Percentiles rank a stretch among this genome's conserved stretches.
Conservation (phyloP, 495 filamentous ascomycete species). For the Cladorrhinum samala region DNA sequence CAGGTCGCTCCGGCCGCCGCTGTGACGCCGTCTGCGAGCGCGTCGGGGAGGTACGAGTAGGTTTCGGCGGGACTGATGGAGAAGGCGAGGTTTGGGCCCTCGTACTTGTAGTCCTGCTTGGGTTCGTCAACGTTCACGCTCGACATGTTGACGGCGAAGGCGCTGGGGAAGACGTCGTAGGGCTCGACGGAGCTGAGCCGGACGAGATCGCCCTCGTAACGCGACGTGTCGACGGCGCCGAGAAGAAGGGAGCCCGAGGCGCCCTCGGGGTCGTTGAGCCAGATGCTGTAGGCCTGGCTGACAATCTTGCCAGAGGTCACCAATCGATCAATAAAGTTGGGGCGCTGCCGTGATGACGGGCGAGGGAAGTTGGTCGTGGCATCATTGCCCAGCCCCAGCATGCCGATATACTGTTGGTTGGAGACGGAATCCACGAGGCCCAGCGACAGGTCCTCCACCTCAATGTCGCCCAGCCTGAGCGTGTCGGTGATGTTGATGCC, state of each 20-base stretch:
- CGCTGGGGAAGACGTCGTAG: conserved; percentile 34
- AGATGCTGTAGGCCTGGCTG: conserved; percentile 72
- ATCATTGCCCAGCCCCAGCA: conserved; percentile 4
- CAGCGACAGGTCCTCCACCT: background rate
- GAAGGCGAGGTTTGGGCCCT: background rate
- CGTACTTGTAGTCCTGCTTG: background rate
- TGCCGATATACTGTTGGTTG: background rate
- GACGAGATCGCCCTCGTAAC: conserved; percentile 61
- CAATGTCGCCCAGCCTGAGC: background rate
- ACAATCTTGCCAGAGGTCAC: conserved; percentile 59
- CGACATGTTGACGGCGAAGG: conserved; percentile 64
- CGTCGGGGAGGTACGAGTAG: background rate
- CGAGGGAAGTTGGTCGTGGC: conserved; percentile 8
- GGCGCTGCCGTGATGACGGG: conserved; percentile 5
- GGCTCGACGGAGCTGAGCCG: conserved; percentile 45
- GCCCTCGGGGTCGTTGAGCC: conserved; percentile 61
- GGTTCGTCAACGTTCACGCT: conserved; percentile 15
- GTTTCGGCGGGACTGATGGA: conserved; percentile 5
- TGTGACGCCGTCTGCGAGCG: background rate
- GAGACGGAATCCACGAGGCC: background rate
- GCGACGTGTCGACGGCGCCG: conserved; percentile 73
- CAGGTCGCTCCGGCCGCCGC: background rate
- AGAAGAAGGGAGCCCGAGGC: conserved; percentile 71
- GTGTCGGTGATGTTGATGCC: conserved; percentile 7
- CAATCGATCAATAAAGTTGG: conserved; percentile 61